Evolutionary conservation across 306 rosid species (phyloP), one percentile per base, ranked within the genome.

Genomic region (Crotalaria pallida): DNA sequence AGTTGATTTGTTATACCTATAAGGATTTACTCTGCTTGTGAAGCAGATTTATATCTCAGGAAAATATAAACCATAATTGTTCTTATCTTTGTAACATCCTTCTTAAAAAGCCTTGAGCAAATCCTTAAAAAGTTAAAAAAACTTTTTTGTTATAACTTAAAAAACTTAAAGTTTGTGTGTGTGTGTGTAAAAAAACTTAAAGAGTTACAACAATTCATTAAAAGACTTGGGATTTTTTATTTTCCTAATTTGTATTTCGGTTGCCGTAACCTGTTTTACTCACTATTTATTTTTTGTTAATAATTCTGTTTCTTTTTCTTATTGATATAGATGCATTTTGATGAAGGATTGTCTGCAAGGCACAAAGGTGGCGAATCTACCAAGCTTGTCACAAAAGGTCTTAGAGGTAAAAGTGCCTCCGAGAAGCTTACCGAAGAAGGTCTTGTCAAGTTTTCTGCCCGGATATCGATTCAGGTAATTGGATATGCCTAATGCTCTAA

Each of bases 371-470:
- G 85, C 44, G 96, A 88, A 73, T 82, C 92, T 79, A 87, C 94
- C 51, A 94, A 90, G 83, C 87, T 86, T 80, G 92, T 88, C 50
- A 85, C 88, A 4, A 93, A 84, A 79, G 91, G 97, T 58, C 71
- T 78, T 40, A 85, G 96, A 80, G 97, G 94, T 62, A 94, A 80
- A 78, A 84, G 61, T 82, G 97, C 98, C 65, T 81, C 83, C 44
- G 90, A 77, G 86, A 92, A 88, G 84, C 97, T 94, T 44, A 82
- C 94, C 60, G 97, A 88, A 81, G 98, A 93, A 85, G 98, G 96
- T 58, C 97, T 94, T 27, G 88, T 94, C 68, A 94, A 89, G 67
- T 94, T 90, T 80, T 85, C 97, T 38, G 89, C 97, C 18, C 82
- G 97, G 81, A 82, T 94, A 62, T 81, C 97, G 59, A 88, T 94